Conservation (phyloP, 345 rosid species). For the Brassica nigra region DNA sequence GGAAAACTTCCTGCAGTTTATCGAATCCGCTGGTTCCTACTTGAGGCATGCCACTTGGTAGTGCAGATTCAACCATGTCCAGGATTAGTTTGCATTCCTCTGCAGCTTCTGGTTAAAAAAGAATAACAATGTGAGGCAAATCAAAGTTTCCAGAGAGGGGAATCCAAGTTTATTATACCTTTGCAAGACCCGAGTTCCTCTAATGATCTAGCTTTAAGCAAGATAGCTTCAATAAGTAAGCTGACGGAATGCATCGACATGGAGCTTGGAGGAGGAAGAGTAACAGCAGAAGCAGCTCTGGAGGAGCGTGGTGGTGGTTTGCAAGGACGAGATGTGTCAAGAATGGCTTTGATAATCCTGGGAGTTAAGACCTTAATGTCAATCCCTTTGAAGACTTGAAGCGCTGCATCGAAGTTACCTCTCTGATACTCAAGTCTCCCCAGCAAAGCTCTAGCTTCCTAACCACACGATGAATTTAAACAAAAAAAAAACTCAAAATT, state of each 20-base stretch:
- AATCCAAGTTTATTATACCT: conserved; percentile 47
- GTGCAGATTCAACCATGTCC: conserved; percentile 71
- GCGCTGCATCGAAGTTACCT: conserved; percentile 93
- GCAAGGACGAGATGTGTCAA: conserved; percentile 56
- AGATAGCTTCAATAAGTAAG: conserved; percentile 82
- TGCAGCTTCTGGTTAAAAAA: conserved; percentile 78
- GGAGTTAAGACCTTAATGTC: conserved; percentile 67
- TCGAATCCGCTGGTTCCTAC: conserved; percentile 56
- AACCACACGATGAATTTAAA: not conserved
- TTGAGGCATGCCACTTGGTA: conserved; percentile 67
- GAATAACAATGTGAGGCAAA: not conserved
- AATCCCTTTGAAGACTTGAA: conserved; percentile 93
- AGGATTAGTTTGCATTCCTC: conserved; percentile 78
- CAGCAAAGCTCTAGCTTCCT: conserved; percentile 98
- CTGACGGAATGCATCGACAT: conserved; percentile 95
- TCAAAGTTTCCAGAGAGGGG: not conserved
- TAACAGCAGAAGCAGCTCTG: conserved; percentile 45
- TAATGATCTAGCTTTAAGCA: conserved; percentile 86
- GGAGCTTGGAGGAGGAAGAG: conserved; percentile 36
- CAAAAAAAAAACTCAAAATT: not conserved
- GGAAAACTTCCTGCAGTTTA: conserved; percentile 82
- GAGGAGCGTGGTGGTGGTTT: conserved; percentile 50
- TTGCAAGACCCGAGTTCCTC: conserved; percentile 62
- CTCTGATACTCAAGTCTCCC: conserved; percentile 93
- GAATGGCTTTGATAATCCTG: conserved; percentile 68